phyloP scores from a whole-genome alignment of 352 stramenopile species.

The Globisporangium perplexum region DNA sequence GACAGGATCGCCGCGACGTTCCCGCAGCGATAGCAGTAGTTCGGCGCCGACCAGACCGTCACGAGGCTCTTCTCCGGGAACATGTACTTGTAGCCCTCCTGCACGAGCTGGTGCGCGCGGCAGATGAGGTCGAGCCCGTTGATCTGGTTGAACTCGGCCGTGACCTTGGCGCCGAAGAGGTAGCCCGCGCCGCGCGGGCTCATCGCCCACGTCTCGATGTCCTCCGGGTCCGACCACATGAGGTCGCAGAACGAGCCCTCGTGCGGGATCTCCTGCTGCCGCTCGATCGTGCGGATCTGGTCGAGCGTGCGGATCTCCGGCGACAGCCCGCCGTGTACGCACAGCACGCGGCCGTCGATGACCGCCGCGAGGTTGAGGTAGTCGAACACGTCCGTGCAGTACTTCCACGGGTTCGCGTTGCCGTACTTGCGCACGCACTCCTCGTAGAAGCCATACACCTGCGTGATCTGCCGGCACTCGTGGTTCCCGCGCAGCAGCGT shows the following conservation, averaged over 20 bases:
- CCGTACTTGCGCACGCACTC: slow-evolving; percentile 97
- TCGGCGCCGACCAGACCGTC: slow-evolving; percentile 78
- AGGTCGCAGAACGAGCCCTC: slow-evolving; percentile 97
- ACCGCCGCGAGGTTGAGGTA: slow-evolving; percentile 93
- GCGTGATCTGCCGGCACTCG: slow-evolving; percentile 94
- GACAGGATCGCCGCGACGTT: slow-evolving; percentile 81
- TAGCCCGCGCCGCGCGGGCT: slow-evolving; percentile 86
- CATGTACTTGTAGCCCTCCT: slow-evolving; percentile 92
- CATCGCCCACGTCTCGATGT: slow-evolving; percentile 90
- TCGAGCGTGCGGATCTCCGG: slow-evolving; percentile 94
- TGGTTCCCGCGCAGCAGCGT: slow-evolving; percentile 87
- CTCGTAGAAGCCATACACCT: slow-evolving; percentile 98
- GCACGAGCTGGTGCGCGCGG: slow-evolving; percentile 85
- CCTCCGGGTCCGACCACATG: slow-evolving; percentile 97
- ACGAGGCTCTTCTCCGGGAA: slow-evolving; percentile 83
- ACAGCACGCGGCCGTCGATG: slow-evolving; percentile 89
- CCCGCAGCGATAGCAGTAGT: slow-evolving; percentile 85
- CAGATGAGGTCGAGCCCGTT: slow-evolving; percentile 88
- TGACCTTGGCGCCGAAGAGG: slow-evolving; percentile 85
- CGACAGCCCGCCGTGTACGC: slow-evolving; percentile 94
- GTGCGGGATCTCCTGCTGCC: slow-evolving; percentile 95
- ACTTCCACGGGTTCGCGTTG: slow-evolving; percentile 94
- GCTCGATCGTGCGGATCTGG: slow-evolving; percentile 94
- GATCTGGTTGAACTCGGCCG: slow-evolving; percentile 89
- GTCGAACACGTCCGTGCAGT: slow-evolving; percentile 96